A percentile compares a stretch with the other conserved stretches of the same genome.
phyloP scores from a whole-genome alignment of 352 stramenopile genomes.

The Phytopythium aichiense region DNA sequence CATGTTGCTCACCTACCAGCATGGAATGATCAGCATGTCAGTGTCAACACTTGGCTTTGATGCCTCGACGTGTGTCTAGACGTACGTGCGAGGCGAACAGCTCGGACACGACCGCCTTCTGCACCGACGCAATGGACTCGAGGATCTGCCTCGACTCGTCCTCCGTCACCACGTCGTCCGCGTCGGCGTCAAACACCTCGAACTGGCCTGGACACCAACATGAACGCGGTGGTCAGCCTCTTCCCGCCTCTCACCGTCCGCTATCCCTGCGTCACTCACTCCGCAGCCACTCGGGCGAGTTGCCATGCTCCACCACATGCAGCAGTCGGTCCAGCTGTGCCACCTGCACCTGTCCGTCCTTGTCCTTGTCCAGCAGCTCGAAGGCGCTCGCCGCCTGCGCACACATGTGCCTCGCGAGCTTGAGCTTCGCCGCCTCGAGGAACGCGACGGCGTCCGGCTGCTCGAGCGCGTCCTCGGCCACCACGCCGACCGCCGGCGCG shows the following conservation, averaged over 20 bases:
- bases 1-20: slow-evolving; percentile 41
- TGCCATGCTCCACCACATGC: slow-evolving; percentile 27
- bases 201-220: slow-evolving; percentile 44
- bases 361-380: slow-evolving; percentile 56
- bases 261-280: slow-evolving; percentile 15
- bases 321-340: slow-evolving; percentile 43
- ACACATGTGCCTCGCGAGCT: slow-evolving; percentile 60
- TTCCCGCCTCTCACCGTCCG: slow-evolving; percentile 6
- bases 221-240: not conserved
- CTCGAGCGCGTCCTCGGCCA: slow-evolving; percentile 28
- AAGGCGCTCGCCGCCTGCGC: slow-evolving; percentile 32
- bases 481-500: slow-evolving; percentile 28
- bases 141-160: slow-evolving; percentile 51
- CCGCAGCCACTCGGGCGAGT: slow-evolving; percentile 38
- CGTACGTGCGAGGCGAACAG: slow-evolving; percentile 62
- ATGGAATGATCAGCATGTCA: not conserved
- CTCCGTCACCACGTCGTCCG: slow-evolving; percentile 49
- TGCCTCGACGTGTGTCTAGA: too few relatives aligned
- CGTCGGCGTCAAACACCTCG: slow-evolving; percentile 49
- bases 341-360: slow-evolving; percentile 48
- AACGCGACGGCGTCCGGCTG: slow-evolving; percentile 25
- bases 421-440: slow-evolving; percentile 54
- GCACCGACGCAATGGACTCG: slow-evolving; percentile 51
- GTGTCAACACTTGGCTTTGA: not conserved
- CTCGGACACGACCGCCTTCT: slow-evolving; percentile 52